phyloP scores from a whole-genome alignment of 495 filamentous ascomycete species.

The Platismatia glauca region DNA sequence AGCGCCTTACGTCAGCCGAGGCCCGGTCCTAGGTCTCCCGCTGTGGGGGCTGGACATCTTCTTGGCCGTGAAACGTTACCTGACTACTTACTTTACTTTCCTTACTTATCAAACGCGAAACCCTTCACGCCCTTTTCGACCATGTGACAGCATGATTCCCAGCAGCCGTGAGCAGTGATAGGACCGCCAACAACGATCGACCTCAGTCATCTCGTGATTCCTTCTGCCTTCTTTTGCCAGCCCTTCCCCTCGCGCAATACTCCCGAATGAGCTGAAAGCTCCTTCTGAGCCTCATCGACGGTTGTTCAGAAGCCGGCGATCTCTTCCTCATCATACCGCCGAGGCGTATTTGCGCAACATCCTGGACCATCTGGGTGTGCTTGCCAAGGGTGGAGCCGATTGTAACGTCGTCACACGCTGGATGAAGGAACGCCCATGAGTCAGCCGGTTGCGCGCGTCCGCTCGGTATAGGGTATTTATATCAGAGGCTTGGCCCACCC shows the following conservation, averaged over 20 bases:
- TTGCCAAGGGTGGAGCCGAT: neutral
- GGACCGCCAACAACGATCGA: neutral
- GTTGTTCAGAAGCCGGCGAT: neutral
- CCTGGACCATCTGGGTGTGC: too few species aligned
- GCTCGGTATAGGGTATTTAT: neutral
- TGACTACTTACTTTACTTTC: too few species aligned
- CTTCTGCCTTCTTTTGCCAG: neutral
- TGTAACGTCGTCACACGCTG: neutral
- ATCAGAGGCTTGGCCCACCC: neutral
- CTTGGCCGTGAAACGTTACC: too few species aligned
- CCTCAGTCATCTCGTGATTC: neutral
- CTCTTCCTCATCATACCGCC: neutral
- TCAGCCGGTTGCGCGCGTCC: neutral
- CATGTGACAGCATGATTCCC: too few species aligned
- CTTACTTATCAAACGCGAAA: too few species aligned
- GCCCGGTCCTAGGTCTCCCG: too few species aligned
- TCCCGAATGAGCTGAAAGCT: neutral
- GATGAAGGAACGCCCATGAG: neutral
- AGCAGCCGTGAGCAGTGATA: neutral
- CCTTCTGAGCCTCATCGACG: neutral
- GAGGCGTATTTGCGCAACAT: neutral
- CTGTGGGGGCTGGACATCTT: too few species aligned
- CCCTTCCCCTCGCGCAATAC: neutral
- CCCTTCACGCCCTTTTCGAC: too few species aligned
- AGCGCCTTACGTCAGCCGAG: too few species aligned